Evolutionary conservation across 2,329 filamentous ascomycete genomes (phyloP), one percentile per base, ranked within the genome.

Genomic region (Clarireedia monteithiana): DNA sequence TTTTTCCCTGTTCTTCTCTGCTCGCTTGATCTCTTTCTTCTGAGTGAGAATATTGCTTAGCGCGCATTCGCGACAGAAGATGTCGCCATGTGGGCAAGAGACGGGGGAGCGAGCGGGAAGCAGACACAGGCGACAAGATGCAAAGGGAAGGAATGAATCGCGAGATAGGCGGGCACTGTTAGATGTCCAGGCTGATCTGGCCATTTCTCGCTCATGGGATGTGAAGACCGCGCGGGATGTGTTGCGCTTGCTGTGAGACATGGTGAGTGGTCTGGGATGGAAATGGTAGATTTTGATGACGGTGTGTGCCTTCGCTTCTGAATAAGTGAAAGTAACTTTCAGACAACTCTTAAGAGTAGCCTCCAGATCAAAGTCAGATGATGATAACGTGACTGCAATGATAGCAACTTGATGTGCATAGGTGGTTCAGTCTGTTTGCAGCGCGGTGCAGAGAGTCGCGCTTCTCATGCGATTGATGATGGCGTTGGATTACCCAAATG

Each of bases 21-120:
- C 68, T 0, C 94, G 82, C 69, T 91, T 94, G 61, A 95, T 91
- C 68, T 97, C 94, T 73, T 91, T 88, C 64, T 89, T 86, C 72
- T 99, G 92, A 1, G 90, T 81, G 1, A 97, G 78, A n/a, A 99
- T 84, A 66, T 97, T 96, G 63, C 78, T 85, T 53, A 97, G 82
- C 7, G 91, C 91, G 74, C 92, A 99, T 74, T 97, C 94, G 64
- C 90, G 85, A 71, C 92, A 99, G 75, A 97, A 97, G 14, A 99
- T 78, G 71, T 97, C 91, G 59, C 92, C 92, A 61, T 85, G 81
- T 2, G 81, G 76, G 71, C 92, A 97, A 23, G 89, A 84, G 38
- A 96, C 90, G 0, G 94, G 91, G 48, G 90, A 83, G 30, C 86
- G 82, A 20, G 91, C 88, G 6, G 86, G 81, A 58, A 91, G 82